Percentiles rank a stretch among this genome's conserved stretches.
Conservation (phyloP, 495 filamentous ascomycete genomes). For the Penicillium mononematosum region DNA sequence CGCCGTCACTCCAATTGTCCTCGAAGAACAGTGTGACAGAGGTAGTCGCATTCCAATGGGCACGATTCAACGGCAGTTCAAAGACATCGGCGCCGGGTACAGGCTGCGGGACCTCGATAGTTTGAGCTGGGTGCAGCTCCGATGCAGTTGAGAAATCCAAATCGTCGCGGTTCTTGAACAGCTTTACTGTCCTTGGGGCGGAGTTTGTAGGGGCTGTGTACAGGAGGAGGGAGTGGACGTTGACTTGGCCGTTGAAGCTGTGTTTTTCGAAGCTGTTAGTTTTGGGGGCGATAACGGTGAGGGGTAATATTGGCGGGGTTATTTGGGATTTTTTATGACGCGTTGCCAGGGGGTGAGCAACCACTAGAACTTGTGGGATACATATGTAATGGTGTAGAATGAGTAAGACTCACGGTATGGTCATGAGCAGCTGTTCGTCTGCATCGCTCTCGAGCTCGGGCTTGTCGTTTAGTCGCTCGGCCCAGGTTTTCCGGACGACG, state of each 20-base stretch:
- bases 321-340: conserved; percentile 3
- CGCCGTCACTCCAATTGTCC: conserved; percentile 58
- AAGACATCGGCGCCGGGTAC: conserved; percentile 64
- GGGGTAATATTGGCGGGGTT: conserved; percentile 25
- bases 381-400: background rate
- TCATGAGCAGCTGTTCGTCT: conserved; percentile 91
- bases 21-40: conserved; percentile 80
- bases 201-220: conserved; percentile 67
- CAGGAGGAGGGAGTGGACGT: conserved; percentile 82
- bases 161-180: conserved; percentile 82
- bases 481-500: conserved; percentile 88
- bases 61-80: conserved; percentile 81
- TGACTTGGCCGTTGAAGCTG: conserved; percentile 92
- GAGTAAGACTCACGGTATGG: conserved; percentile 69
- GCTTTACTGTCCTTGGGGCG: conserved; percentile 78
- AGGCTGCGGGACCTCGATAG: conserved; percentile 73
- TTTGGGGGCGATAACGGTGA: conserved; percentile 20
- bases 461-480: conserved; percentile 65
- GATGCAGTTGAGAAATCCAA: conserved; percentile 77
- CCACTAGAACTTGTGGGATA: background rate
- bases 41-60: conserved; percentile 79
- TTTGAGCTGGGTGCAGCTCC: conserved; percentile 70
- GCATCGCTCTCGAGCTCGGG: conserved; percentile 80
- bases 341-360: background rate
- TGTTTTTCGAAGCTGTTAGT: conserved; percentile 52